Percentiles rank a stretch among this genome's conserved stretches.
Conservation (phyloP, 1,139 yeast species). For the Debaryomyces udenii region DNA sequence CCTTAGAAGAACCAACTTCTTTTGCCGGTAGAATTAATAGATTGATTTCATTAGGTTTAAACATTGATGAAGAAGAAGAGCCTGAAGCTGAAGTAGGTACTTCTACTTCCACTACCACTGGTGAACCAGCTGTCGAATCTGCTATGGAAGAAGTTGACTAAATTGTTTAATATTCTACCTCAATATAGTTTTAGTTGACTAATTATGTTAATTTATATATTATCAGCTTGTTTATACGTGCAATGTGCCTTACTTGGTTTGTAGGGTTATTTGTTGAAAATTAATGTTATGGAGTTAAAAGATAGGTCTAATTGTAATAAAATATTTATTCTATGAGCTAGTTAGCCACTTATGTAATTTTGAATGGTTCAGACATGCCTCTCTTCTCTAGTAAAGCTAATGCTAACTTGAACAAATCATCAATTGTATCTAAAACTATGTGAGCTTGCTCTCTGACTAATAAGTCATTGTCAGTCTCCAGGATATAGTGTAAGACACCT, state of each 20-base stretch:
- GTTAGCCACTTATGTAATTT: constrained; percentile 5
- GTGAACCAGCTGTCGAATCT: constrained; percentile 77
- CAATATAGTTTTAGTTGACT: constrained; percentile 7
- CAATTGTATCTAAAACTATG: constrained; percentile 45
- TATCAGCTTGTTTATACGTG: constrained; percentile 5
- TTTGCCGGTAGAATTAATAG: constrained; percentile 98
- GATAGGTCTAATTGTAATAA: too few species aligned
- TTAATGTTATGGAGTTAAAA: constrained; percentile 7
- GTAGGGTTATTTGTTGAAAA: constrained; percentile 2
- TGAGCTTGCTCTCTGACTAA: constrained; percentile 62
- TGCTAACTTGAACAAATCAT: constrained; percentile 28
- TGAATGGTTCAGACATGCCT: not conserved
- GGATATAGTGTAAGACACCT: constrained; percentile 45
- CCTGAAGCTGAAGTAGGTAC: constrained; percentile 45
- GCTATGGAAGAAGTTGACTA: constrained; percentile 99
- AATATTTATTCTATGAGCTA: too few species aligned
- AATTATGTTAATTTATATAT: constrained; percentile 8
- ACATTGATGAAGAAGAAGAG: constrained; percentile 89
- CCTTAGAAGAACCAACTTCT: constrained; percentile 96
- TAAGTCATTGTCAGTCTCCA: constrained; percentile 55
- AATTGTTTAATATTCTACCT: constrained; percentile 13
- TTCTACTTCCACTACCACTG: constrained; percentile 50
- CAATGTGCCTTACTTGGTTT: not conserved
- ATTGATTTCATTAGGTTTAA: constrained; percentile 95
- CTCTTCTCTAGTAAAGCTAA: not conserved